Evolutionary conservation across 1,284 basidiomycete genomes (phyloP), one percentile per base, ranked within the genome.

Genomic region (Sutorius eximius): DNA sequence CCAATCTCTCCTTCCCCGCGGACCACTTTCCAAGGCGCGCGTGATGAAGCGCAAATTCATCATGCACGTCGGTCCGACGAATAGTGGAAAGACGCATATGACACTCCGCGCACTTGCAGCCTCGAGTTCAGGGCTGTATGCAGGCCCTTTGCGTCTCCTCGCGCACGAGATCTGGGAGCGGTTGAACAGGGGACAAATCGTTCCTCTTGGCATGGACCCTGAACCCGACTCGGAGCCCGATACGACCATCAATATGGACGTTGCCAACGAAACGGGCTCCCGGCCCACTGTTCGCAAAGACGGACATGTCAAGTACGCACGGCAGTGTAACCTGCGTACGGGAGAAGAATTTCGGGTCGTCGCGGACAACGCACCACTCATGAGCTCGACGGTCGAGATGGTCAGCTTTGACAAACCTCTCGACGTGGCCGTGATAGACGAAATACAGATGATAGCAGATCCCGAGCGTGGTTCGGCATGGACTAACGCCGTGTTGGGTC

Each of bases 371-470:
- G 86, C 87, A n/a, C n/a, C n/a, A n/a, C n/a, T n/a, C n/a, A n/a
- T n/a, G n/a, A n/a, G n/a, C n/a, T n/a, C n/a, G n/a, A 98, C 96
- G 1, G 89, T 98, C 57, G 96, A 98, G 77, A 98, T 98, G 95
- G 71, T 92, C 18, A 78, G 80, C 3, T 61, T 77, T 2, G 54
- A 60, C 1, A 62, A 61, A n/a, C 54, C 66, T 0, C 83, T 81
- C 65, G 93, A 98, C n/a, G 93, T 99, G 12, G 95, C 87, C 0
- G 95, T 99, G 50, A 78, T 99, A 41, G 96, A 99, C 71, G 97
- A 99, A 75, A 98, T 99, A 53, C 97, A 98, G 76, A 91, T 99
- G 90, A 85, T 99, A 18, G 85, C 82, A 0, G 93, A 98, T 70
- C 66, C 75, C 0, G 77, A 85, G 5, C 86, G 95, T 12, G 95